These are phyloP conservation scores for Claviceps purpurea DNA, from an alignment of 2,329 filamentous ascomycete genomes.

Conservation along the genomic window DNA sequence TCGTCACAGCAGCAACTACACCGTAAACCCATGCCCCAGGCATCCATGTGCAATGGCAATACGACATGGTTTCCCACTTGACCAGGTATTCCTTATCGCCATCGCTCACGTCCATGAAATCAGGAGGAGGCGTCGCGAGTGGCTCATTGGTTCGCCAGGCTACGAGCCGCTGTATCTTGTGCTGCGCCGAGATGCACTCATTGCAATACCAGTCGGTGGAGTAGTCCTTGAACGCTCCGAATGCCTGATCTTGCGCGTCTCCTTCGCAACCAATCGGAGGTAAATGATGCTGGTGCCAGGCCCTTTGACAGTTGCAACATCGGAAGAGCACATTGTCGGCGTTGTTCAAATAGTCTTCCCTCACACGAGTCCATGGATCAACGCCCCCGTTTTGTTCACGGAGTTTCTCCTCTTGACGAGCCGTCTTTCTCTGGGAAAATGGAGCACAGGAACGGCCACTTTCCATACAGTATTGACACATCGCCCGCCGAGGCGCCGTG, in stretches of 20 bases:
- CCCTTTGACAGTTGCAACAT: slow-evolving; percentile 62
- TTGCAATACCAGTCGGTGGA: slow-evolving; percentile 64
- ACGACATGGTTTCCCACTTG: slow-evolving; percentile 73
- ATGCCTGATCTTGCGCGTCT: slow-evolving; percentile 19
- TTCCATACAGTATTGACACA: slow-evolving; percentile 56
- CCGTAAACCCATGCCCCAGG: slow-evolving; percentile 82
- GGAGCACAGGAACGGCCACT: slow-evolving; percentile 57
- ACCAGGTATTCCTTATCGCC: slow-evolving; percentile 85
- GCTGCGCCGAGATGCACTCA: slow-evolving; percentile 51
- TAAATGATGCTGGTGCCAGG: slow-evolving; percentile 76
- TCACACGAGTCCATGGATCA: slow-evolving; percentile 60
- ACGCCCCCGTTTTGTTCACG: slow-evolving; percentile 64
- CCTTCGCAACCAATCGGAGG: slow-evolving; percentile 31
- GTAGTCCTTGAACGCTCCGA: slow-evolving; percentile 58
- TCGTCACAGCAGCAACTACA: slow-evolving; percentile 47
- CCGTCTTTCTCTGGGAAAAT: slow-evolving; percentile 59
- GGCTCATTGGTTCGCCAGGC: slow-evolving; percentile 60
- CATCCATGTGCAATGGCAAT: slow-evolving; percentile 76
- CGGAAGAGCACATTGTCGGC: slow-evolving; percentile 66
- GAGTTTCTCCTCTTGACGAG: slow-evolving; percentile 71
- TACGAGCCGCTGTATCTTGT: slow-evolving; percentile 65
- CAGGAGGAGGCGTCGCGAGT: slow-evolving; percentile 17
- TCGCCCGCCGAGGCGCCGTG: slow-evolving; percentile 54
- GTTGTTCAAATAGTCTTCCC: slow-evolving; percentile 57
- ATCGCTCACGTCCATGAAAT: slow-evolving; percentile 32